phyloP scores from a whole-genome alignment of 164 flowering plant species.

The Vitis rotundifolia region DNA sequence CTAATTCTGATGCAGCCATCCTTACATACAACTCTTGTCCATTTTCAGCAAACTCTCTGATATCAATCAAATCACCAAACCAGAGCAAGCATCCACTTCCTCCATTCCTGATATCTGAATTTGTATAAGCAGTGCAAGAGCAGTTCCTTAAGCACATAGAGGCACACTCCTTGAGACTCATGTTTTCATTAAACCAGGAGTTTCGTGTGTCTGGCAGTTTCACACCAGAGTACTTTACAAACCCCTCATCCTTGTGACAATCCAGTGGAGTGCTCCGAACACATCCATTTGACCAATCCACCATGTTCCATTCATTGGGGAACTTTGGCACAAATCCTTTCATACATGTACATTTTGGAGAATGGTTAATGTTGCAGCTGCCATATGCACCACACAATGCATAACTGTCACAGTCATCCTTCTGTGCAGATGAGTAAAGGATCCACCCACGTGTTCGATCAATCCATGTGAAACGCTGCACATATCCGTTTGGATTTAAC shows the following conservation, averaged over 20 bases:
- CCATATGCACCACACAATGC: conserved; percentile 13
- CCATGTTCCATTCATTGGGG: conserved; percentile 11
- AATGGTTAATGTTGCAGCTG: background rate
- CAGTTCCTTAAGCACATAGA: background rate
- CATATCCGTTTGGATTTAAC: background rate
- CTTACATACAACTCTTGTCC: conserved; percentile 12
- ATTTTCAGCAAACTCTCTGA: background rate
- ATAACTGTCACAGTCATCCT: conserved; percentile 4
- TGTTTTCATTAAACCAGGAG: conserved; percentile 4
- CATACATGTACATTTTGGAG: conserved; percentile 18
- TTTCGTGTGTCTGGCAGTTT: conserved; percentile 1
- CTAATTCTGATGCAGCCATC: conserved; percentile 14
- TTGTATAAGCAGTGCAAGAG: too few relatives aligned
- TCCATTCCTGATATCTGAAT: too few relatives aligned
- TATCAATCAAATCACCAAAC: conserved; percentile 14
- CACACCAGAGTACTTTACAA: background rate
- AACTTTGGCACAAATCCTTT: conserved; percentile 22
- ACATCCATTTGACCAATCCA: conserved; percentile 22
- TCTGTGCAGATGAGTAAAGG: background rate
- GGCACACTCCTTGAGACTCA: conserved; percentile 8
- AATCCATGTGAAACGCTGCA: background rate
- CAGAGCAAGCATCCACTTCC: conserved; percentile 17
- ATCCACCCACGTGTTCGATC: too few relatives aligned
- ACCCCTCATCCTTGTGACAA: conserved; percentile 17
- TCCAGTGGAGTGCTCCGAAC: conserved; percentile 7